Conservation (phyloP, 148 eudicot genomes). For the Chenopodium berlandieri region DNA sequence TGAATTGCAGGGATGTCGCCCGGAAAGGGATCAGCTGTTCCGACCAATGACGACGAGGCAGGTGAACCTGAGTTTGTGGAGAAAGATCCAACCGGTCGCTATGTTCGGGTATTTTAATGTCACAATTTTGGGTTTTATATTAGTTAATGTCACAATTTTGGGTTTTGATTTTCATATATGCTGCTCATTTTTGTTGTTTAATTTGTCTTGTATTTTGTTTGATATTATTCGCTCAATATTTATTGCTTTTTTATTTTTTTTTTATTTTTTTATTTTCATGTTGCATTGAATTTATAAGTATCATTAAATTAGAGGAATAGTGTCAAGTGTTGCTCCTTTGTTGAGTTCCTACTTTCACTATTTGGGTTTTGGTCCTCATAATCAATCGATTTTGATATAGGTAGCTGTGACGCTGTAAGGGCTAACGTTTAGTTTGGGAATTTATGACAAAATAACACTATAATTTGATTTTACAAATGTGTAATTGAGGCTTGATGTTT, state of each 20-base stretch:
- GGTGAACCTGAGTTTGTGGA: conserved; percentile 51
- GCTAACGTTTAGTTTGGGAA: too few relatives aligned
- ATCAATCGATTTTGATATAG: not conserved
- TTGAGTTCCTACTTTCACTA: not conserved
- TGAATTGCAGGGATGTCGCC: conserved; percentile 42
- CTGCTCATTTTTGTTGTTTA: not conserved
- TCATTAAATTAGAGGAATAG: too few relatives aligned
- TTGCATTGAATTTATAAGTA: not conserved
- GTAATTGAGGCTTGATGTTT: too few relatives aligned
- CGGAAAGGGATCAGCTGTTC: conserved; percentile 13
- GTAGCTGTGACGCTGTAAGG: too few relatives aligned
- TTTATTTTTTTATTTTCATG: not conserved
- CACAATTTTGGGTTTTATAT: not conserved
- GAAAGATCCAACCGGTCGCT: conserved; percentile 65
- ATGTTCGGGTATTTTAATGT: conserved; percentile 59
- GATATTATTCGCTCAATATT: not conserved
- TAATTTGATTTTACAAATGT: too few relatives aligned
- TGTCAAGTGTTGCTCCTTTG: not conserved
- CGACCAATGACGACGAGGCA: conserved; percentile 14
- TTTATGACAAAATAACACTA: too few relatives aligned
- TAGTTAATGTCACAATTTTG: not conserved
- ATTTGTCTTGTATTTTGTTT: not conserved
- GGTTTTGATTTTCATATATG: not conserved
- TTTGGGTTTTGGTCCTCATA: not conserved
- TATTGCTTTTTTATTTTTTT: too few relatives aligned